Evolutionary conservation across 805 yeast species (phyloP), one percentile per base, ranked within the genome.

Genomic region (Candida fluviatilis): DNA sequence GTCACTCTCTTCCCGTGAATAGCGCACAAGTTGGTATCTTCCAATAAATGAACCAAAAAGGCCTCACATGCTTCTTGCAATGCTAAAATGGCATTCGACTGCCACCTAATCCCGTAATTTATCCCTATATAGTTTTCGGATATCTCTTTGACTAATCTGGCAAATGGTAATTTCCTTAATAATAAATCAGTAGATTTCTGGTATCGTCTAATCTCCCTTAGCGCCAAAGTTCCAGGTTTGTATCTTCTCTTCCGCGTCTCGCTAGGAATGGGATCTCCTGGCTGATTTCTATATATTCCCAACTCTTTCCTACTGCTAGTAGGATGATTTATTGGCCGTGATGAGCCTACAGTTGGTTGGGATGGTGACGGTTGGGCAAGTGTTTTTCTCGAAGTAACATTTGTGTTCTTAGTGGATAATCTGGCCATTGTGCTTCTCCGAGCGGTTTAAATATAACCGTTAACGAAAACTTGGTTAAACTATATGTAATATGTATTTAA

Each of bases 11-110:
- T 83, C 1, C 89, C 90, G 58, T 84, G 93, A 27, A 84, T 62
- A 11, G 93, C 93, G 57, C 87, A 69, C 27, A 84, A 55, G 49
- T 84, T 84, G 3, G 90, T 84, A 54, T 84, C 93, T 52, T 84
- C 93, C 36, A 84, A 64, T 27, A 84, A 60, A 38, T 84, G 84
- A 10, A 84, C 81, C 43, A 84, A 57, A 45, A 78, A 84, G 1
- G 91, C 90, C 54, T 84, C 95, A 35, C 84, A 73, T 1, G 91
- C 91, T 53, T 84, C 95, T 53, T 84, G 95, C 24, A 84, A 61
- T 3, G 91, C 91, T 57, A 84, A 52, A 11, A 84, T 70, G 1
- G 91, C 93, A 54, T 82, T 76, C 17, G 84, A 75, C 49, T 84
- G 91, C 95, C 95, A 84, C 52, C 85, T 72, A 34, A 81, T 66